phyloP scores from a whole-genome alignment of 78 protist genomes.

The Tieghemostelium lacteum region DNA sequence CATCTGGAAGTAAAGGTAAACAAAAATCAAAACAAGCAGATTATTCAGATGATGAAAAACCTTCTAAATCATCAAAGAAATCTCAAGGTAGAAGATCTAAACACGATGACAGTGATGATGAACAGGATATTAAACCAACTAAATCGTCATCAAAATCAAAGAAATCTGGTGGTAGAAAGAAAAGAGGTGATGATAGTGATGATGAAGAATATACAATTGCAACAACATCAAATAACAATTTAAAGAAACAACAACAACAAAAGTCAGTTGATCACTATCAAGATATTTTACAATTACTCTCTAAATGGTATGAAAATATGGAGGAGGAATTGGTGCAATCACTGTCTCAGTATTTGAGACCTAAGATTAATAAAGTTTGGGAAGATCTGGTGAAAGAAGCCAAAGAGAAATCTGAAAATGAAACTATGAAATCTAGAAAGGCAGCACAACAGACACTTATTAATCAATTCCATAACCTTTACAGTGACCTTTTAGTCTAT shows the following conservation, averaged over 20 bases:
- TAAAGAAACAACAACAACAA: background rate
- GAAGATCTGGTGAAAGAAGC: slow-evolving; percentile 66
- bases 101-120: slow-evolving; percentile 1
- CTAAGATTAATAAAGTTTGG: slow-evolving; percentile 46
- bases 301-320: slow-evolving; percentile 67
- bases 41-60: slow-evolving; percentile 20
- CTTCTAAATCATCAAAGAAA: slow-evolving; percentile 1
- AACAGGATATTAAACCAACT: slow-evolving; percentile 35
- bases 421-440: slow-evolving; percentile 46
- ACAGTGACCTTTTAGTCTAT: slow-evolving; percentile 24
- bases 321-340: slow-evolving; percentile 62
- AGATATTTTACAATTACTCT: slow-evolving; percentile 50
- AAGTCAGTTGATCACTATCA: slow-evolving; percentile 50
- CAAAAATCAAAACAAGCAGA: background rate
- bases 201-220: slow-evolving; percentile 17
- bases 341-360: slow-evolving; percentile 60
- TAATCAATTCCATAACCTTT: slow-evolving; percentile 17
- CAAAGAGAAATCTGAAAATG: slow-evolving; percentile 48
- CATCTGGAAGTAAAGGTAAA: background rate
- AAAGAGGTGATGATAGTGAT: slow-evolving; percentile 34
- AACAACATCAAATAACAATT: background rate
- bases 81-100: background rate
- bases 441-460: slow-evolving; percentile 15
- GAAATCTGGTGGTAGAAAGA: slow-evolving; percentile 12
- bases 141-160: background rate